Conservation (phyloP, 441 rosid genomes). For the Francoa sonchifolia region DNA sequence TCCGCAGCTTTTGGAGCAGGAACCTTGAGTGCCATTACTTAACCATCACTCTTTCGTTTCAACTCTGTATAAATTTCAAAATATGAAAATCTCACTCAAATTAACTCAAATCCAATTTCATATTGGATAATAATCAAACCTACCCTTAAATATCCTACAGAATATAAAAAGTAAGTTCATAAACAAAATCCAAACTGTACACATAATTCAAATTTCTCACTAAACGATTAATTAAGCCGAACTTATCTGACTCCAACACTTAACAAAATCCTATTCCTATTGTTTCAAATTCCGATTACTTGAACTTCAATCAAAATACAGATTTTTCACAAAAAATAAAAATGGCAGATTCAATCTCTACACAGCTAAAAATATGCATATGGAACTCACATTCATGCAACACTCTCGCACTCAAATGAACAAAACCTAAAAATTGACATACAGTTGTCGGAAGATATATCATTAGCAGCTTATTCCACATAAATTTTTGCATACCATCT, state of each 20-base stretch:
- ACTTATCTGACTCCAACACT: too few relatives aligned
- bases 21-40: conserved; percentile 65
- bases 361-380: neutral
- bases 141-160: neutral
- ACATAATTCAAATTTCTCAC: too few relatives aligned
- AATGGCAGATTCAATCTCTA: too few relatives aligned
- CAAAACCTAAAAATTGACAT: conserved; percentile 1
- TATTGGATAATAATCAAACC: neutral
- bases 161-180: neutral
- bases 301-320: too few relatives aligned
- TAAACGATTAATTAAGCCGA: too few relatives aligned
- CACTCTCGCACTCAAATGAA: too few relatives aligned
- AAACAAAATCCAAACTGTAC: neutral
- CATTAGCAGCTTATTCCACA: too few relatives aligned
- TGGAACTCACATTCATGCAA: conserved; percentile 6
- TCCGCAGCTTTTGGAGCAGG: conserved; percentile 74
- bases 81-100: too few relatives aligned
- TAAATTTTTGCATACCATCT: too few relatives aligned
- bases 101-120: conserved; percentile 11
- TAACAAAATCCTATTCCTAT: neutral
- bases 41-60: conserved; percentile 19
- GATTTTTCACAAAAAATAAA: too few relatives aligned
- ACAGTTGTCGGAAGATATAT: neutral
- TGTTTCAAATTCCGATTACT: too few relatives aligned
- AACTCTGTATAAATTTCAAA: too few relatives aligned